phyloP scores from a whole-genome alignment of 306 rosid species.

The Vigna angularis region DNA sequence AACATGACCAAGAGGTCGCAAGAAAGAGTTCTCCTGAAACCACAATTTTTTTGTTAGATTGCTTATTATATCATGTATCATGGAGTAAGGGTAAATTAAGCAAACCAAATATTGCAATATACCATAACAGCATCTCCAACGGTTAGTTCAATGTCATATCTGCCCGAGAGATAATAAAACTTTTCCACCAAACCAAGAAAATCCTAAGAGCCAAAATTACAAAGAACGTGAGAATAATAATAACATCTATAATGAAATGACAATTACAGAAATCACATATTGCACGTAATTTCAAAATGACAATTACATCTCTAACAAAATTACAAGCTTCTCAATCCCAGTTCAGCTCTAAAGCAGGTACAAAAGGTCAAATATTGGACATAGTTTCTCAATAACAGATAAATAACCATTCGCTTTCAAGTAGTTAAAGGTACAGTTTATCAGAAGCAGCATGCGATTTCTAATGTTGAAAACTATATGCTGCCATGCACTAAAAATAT shows the following conservation, averaged over 20 bases:
- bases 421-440: neutral
- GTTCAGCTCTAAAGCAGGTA: constrained; percentile 1
- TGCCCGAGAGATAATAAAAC: constrained; percentile 89
- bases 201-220: constrained; percentile 34
- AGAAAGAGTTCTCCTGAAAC: constrained; percentile 94
- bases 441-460: neutral
- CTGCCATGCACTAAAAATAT: neutral
- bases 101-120: constrained; percentile 30
- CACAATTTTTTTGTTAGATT: constrained; percentile 40
- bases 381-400: neutral
- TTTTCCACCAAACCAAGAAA: constrained; percentile 82
- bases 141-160: constrained; percentile 82
- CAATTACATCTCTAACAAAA: neutral
- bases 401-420: neutral
- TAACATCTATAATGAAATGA: neutral
- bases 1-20: constrained; percentile 68
- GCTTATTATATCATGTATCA: constrained; percentile 2
- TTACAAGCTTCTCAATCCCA: neutral
- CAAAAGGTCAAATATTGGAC: neutral
- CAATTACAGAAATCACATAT: no score
- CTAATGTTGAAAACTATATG: constrained; percentile 4
- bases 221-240: constrained; percentile 10
- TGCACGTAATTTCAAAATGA: no score
- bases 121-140: constrained; percentile 98
- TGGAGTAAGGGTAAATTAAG: neutral